Evolutionary conservation across 768 basidiomycete species (phyloP).

Genomic region (Dioszegia crocea): DNA sequence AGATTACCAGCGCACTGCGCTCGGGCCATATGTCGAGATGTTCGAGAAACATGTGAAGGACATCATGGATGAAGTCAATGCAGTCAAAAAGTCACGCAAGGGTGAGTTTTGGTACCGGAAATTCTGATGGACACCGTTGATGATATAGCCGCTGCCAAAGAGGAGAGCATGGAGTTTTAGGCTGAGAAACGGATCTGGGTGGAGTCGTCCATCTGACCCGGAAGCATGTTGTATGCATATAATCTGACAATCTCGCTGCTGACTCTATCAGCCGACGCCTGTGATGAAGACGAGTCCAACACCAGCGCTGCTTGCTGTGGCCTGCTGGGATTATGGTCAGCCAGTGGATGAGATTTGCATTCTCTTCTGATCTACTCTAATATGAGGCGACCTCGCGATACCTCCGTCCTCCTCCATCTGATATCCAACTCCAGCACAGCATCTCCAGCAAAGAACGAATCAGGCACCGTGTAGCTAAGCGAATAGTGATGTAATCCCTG

Average conservation of each 20-base stretch:
- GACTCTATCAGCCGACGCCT: no score
- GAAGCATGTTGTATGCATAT: not conserved
- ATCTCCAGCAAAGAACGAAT: not conserved
- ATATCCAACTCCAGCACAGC: not conserved
- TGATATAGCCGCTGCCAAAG: not conserved
- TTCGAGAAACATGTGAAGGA: slow-evolving; percentile 66
- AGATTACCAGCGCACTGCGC: slow-evolving; percentile 82
- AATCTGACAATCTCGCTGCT: not conserved
- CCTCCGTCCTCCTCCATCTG: not conserved
- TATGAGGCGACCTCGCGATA: not conserved
- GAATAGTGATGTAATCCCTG: slow-evolving; percentile 2
- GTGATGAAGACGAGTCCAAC: no score
- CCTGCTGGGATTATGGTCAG: no score
- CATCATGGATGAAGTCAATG: slow-evolving; percentile 48
- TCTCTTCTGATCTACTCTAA: not conserved
- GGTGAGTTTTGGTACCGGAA: slow-evolving; percentile 28
- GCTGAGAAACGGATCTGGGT: no score
- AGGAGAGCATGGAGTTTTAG: slow-evolving; percentile 14
- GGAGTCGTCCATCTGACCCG: not conserved
- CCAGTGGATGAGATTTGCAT: no score
- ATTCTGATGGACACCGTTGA: no score
- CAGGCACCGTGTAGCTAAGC: slow-evolving; percentile 2
- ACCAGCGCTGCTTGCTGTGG: no score
- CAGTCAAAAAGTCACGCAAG: slow-evolving; percentile 40
- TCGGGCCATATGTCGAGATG: slow-evolving; percentile 85